Conservation (phyloP, 2,329 filamentous ascomycete genomes). For the Zymoseptoria brevis region DNA sequence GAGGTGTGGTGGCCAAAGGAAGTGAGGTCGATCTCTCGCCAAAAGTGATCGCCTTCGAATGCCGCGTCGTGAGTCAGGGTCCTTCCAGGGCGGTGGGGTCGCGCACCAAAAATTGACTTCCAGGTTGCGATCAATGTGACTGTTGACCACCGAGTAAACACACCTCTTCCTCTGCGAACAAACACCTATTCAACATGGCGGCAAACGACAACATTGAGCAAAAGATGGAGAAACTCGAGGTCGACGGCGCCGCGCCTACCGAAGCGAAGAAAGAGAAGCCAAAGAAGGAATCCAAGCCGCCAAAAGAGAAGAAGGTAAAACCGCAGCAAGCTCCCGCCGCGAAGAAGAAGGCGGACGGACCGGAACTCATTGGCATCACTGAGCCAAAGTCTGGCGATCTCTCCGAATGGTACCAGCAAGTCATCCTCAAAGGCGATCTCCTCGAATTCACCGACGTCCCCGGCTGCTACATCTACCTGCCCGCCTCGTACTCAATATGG, state of each 20-base stretch:
- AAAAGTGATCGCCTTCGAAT: too few relatives aligned
- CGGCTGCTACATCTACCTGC: conserved; percentile 90
- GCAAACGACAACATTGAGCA: conserved; percentile 19
- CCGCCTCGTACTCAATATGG: conserved; percentile 60
- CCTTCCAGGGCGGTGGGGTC: background rate
- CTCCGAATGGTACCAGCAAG: conserved; percentile 93
- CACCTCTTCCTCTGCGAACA: background rate
- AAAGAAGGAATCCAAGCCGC: conserved; percentile 30
- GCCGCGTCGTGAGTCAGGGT: background rate
- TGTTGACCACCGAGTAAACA: background rate
- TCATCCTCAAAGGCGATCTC: conserved; percentile 94
- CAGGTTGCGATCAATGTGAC: background rate
- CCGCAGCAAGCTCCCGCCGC: conserved; percentile 18
- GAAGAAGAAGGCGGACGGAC: conserved; percentile 46
- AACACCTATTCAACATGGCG: conserved; percentile 9
- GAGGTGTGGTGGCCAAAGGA: too few relatives aligned
- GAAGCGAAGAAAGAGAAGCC: conserved; percentile 24
- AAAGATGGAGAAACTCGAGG: conserved; percentile 24
- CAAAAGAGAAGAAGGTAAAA: conserved; percentile 28
- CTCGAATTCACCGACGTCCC: conserved; percentile 97
- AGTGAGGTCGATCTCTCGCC: too few relatives aligned
- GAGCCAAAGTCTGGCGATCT: conserved; percentile 80
- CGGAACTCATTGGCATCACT: conserved; percentile 76
- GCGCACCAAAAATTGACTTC: background rate
- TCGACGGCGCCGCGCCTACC: conserved; percentile 13